Percentiles rank a stretch among this genome's conserved stretches.
These are phyloP conservation scores for Rhodotorula sp. DNA, from an alignment of 1,284 basidiomycete species.

Conservation along the genomic window DNA sequence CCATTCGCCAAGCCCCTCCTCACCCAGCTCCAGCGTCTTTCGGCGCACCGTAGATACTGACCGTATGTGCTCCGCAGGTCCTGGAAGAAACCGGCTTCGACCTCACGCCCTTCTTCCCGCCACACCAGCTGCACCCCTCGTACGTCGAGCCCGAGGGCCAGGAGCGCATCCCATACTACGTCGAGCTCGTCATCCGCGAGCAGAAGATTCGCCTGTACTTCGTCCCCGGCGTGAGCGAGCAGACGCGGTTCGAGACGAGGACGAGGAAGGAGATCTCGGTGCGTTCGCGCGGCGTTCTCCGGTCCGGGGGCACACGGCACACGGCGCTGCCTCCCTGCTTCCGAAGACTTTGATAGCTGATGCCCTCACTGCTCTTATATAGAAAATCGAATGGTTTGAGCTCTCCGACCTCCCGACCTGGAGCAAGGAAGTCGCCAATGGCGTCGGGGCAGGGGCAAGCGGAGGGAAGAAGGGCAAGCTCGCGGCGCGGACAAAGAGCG, in stretches of 20 bases:
- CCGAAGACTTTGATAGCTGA: not conserved
- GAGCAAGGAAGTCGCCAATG: constrained; percentile 63
- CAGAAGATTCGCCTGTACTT: constrained; percentile 89
- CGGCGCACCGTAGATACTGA: not conserved
- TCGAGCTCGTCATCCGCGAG: constrained; percentile 86
- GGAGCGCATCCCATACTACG: constrained; percentile 58
- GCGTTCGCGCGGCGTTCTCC: constrained; percentile 51
- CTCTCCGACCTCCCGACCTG: constrained; percentile 89
- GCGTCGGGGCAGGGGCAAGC: constrained; percentile 53
- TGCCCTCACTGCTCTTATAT: not conserved
- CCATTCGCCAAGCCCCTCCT: rapidly evolving
- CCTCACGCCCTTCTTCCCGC: constrained; percentile 64
- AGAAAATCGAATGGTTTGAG: constrained; percentile 98
- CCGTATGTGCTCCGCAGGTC: constrained; percentile 60
- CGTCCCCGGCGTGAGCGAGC: constrained; percentile 85
- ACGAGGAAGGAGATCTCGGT: constrained; percentile 99
- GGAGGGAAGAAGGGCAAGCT: constrained; percentile 12
- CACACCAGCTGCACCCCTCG: constrained; percentile 32
- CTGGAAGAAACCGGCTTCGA: constrained; percentile 94
- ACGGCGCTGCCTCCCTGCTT: not conserved
- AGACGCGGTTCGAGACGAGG: constrained; percentile 85
- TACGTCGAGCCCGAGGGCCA: constrained; percentile 41
- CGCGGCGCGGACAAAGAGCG: constrained; percentile 56
- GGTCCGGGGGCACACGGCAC: not conserved
- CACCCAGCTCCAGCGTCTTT: not conserved